Evolutionary conservation across 2,329 filamentous ascomycete genomes (phyloP), one percentile per base, ranked within the genome.

Genomic region (Fusarium lateritium): DNA sequence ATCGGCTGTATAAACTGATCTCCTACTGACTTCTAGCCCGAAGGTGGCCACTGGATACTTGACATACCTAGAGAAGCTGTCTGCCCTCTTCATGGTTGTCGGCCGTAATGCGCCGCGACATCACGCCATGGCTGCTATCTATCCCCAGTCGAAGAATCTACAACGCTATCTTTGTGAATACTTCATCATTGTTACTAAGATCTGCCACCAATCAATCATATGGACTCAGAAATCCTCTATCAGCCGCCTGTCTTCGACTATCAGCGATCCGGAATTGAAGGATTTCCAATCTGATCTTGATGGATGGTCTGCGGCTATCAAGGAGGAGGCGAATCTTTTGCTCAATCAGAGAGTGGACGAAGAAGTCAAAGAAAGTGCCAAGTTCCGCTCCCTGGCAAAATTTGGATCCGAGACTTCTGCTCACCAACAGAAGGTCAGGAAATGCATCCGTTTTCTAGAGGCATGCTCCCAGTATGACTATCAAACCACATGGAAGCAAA

Each of bases 381-480:
- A 54, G 6, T 71, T 77, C 7, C 75, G 75, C 13, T 9, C 47
- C 1, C 9, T 74, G 0, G 22, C 43, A 3, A 34, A 21, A 5
- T 54, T 36, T 15, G 24, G 53, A 4, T 44, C 54, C 2, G 36
- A 69, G 0, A 38, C 45, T 0, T 33, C 45, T 2, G 38, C 39
- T 11, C 51, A 56, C 6, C 56, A 42, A 7, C 38, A 43, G 10
- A 71, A 39, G 28, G 39, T 44, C 4, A 75, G 73, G 22, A 14
- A 14, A 2, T 56, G 44, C 5, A 21, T 76, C 28, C 73, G 70
- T 7, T 45, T 81, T 2, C 76, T 84, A 3, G 73, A 83, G 22
- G 60, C 76, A 6, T 84, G 79, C 54, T 84, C 83, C 0, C 77
- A 53, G 2, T 83, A 82, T 45, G 75, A 84, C 44, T 74, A 83